Conservation (phyloP, 2,329 filamentous ascomycete genomes). For the Fusarium algeriense region DNA sequence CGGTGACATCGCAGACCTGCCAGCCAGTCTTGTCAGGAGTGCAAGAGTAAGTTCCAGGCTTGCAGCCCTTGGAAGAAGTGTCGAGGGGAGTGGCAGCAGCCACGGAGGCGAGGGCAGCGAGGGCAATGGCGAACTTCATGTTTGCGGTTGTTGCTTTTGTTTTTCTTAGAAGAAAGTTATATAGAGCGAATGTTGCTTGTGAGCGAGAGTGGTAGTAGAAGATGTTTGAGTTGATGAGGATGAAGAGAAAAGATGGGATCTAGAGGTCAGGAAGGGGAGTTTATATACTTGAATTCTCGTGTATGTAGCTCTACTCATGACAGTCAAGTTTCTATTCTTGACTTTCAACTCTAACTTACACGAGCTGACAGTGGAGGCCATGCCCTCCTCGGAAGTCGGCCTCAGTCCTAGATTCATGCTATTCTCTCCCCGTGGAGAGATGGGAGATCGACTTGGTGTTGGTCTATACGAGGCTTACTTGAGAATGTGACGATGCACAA, state of each 20-base stretch:
- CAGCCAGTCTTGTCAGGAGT: slow-evolving; percentile 46
- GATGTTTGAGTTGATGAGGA: slow-evolving; percentile 27
- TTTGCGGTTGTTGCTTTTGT: slow-evolving; percentile 23
- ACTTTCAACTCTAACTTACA: slow-evolving; percentile 3
- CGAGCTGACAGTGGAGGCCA: slow-evolving; percentile 23
- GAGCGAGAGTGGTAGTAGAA: slow-evolving; percentile 16
- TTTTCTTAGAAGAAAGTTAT: background rate
- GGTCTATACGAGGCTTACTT: slow-evolving; percentile 25
- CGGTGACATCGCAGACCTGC: slow-evolving; percentile 50
- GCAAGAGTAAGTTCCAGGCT: slow-evolving; percentile 54
- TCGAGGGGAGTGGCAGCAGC: slow-evolving; percentile 37
- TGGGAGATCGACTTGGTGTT: background rate
- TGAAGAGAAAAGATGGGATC: slow-evolving; percentile 11
- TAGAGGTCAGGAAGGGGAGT: background rate
- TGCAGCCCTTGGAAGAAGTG: slow-evolving; percentile 41
- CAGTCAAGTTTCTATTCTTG: slow-evolving; percentile 27
- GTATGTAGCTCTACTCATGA: fast-evolving
- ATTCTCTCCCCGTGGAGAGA: slow-evolving; percentile 1
- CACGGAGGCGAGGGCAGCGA: slow-evolving; percentile 41
- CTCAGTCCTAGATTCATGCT: slow-evolving; percentile 7
- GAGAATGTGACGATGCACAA: background rate
- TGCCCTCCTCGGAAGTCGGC: slow-evolving; percentile 2
- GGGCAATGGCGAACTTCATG: slow-evolving; percentile 49
- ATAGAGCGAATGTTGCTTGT: slow-evolving; percentile 24
- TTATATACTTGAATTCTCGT: slow-evolving; percentile 24